Percentiles rank a stretch among this genome's conserved stretches.
These are phyloP conservation scores for Stachybotrys chartarum DNA, from an alignment of 2,329 filamentous ascomycete species.

Conservation along the genomic window DNA sequence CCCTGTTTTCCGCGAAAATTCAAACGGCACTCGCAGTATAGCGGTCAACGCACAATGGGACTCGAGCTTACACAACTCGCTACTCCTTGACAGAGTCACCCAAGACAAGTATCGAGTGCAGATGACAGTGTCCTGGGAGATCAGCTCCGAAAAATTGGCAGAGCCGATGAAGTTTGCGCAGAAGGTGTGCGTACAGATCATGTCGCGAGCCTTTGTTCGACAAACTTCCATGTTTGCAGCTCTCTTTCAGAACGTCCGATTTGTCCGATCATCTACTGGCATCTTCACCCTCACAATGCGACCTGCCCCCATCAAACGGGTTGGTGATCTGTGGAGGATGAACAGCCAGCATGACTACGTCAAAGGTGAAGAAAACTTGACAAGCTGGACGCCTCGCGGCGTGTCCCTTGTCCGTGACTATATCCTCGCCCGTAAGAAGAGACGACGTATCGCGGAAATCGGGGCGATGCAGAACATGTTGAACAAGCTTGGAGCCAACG, in stretches of 20 bases:
- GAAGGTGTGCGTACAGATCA: constrained; percentile 73
- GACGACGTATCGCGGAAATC: constrained; percentile 69
- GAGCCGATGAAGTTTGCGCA: constrained; percentile 82
- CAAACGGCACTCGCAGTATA: constrained; percentile 83
- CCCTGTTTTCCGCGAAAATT: constrained; percentile 75
- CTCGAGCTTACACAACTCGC: constrained; percentile 82
- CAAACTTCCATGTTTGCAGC: constrained; percentile 82
- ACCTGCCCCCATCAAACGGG: constrained; percentile 82
- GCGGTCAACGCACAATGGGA: constrained; percentile 94
- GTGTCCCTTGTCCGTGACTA: constrained; percentile 89
- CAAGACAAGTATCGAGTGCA: constrained; percentile 90
- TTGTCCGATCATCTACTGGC: constrained; percentile 79
- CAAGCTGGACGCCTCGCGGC: constrained; percentile 79
- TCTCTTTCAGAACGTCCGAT: constrained; percentile 75
- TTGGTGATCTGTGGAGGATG: constrained; percentile 92
- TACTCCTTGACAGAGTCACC: constrained; percentile 89
- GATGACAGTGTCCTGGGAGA: constrained; percentile 79
- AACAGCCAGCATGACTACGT: constrained; percentile 93
- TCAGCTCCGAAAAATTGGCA: constrained; percentile 75
- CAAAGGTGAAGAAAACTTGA: constrained; percentile 85
- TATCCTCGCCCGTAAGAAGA: constrained; percentile 66
- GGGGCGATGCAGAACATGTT: constrained; percentile 65
- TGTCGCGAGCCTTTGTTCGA: constrained; percentile 76
- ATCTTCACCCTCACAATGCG: constrained; percentile 84
- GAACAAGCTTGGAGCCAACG: constrained; percentile 46